phyloP scores from a whole-genome alignment of 2,329 filamentous ascomycete species.

The Dactylellina leptospora region DNA sequence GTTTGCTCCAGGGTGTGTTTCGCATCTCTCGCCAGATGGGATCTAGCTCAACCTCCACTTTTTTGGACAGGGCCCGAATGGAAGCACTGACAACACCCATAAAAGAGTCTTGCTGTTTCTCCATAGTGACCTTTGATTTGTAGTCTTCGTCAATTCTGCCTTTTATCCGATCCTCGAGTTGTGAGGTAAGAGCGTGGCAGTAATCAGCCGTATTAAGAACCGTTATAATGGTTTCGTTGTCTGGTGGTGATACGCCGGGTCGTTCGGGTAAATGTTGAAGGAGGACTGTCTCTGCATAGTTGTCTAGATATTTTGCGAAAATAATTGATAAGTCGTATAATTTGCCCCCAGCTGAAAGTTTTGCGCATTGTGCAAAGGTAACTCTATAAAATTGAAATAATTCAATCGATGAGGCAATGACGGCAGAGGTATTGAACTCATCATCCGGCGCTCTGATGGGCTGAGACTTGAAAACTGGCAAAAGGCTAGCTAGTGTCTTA shows the following conservation, averaged over 20 bases:
- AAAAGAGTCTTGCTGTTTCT: constrained; percentile 92
- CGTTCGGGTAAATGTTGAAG: constrained; percentile 63
- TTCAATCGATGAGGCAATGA: constrained; percentile 93
- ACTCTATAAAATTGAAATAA: constrained; percentile 97
- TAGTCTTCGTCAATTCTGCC: constrained; percentile 84
- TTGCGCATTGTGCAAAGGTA: constrained; percentile 91
- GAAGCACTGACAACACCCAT: constrained; percentile 91
- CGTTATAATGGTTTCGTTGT: constrained; percentile 78
- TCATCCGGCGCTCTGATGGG: constrained; percentile 83
- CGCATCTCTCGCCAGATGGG: constrained; percentile 95
- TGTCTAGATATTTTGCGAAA: constrained; percentile 90
- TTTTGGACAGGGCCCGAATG: constrained; percentile 82
- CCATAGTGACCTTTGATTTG: constrained; percentile 79
- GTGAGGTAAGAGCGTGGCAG: constrained; percentile 90
- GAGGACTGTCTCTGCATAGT: constrained; percentile 92
- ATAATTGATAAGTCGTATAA: constrained; percentile 84
- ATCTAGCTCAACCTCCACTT: constrained; percentile 83
- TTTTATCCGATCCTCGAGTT: constrained; percentile 94
- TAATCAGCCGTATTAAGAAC: constrained; percentile 98
- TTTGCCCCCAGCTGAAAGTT: constrained; percentile 88
- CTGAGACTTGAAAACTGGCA: constrained; percentile 86
- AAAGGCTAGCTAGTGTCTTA: constrained; percentile 69
- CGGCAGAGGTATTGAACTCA: constrained; percentile 84
- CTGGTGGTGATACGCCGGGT: constrained; percentile 58
- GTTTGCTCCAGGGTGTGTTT: constrained; percentile 91